Evolutionary conservation across 2,329 filamentous ascomycete species (phyloP), one percentile per base, ranked within the genome.

Genomic region (Scedosporium boydii): DNA sequence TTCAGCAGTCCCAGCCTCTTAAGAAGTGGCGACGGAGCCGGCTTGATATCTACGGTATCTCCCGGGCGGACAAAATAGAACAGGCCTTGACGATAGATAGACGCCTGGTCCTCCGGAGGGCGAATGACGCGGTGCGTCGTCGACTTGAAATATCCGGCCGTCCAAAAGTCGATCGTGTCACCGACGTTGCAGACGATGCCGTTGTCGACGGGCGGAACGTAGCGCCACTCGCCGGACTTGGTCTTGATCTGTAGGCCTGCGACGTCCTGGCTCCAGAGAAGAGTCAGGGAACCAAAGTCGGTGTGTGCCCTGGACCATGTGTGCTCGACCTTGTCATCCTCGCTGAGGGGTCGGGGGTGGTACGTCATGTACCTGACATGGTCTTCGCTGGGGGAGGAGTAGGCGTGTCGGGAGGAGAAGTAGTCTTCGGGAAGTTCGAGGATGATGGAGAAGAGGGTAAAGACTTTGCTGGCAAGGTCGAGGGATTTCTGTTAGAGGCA

Each of bases 311-410:
- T 65, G 1, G 68, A 67, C 69, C 68, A 71, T 1, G 64, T 69
- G 42, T 70, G 67, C 23, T 66, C 63, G 3, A 73, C 66, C 27
- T 66, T 68, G 9, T 65, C 53, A 69, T 81, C 82, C 34, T 78
- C 76, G 16, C 78, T 77, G 3, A 72, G 66, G 0, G 73, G 71
- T 6, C 80, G 76, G 0, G 76, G 73, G 29, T 76, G 74, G 66
- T 83, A 84, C 58, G 77, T 74, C 81, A 83, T 84, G 69, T 82
- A 83, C 6, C 82, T 78, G 12, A 83, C 74, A 65, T 84, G 81
- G 63, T 82, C 78, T 59, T 84, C 82, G 53, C 79, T 78, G 16
- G 77, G 73, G 38, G 77, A 72, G 2, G 80, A 74, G 64, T 84
- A 86, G 5, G 72, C 72, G 67, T 85, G 83, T 57, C 78, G 75